A percentile compares a stretch with the other conserved stretches of the same genome.
phyloP scores from a whole-genome alignment of 345 rosid species.

The Eucalyptus lansdowneana region DNA sequence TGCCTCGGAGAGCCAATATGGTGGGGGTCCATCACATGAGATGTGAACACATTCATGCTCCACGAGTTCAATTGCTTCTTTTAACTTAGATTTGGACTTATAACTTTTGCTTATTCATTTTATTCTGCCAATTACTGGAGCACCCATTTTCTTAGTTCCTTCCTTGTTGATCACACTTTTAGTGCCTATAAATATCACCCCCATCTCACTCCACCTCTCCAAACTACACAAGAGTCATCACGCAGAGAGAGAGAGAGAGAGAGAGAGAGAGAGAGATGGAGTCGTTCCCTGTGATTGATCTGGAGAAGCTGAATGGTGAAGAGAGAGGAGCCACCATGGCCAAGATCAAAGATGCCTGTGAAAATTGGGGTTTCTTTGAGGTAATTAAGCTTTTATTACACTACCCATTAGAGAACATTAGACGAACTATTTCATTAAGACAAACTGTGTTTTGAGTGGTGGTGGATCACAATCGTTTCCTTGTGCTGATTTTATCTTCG shows the following conservation, averaged over 20 bases:
- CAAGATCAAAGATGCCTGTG: conserved; percentile 60
- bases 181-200: conserved; percentile 38
- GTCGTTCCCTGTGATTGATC: conserved; percentile 53
- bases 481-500: not conserved
- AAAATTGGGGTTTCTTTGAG: conserved; percentile 87
- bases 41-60: not conserved
- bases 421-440: not conserved
- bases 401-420: not conserved
- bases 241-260: not conserved
- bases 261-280: conserved; percentile 21
- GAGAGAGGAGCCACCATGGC: conserved; percentile 48
- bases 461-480: not conserved
- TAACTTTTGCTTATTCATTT: not conserved
- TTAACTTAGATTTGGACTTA: not conserved
- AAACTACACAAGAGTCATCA: not conserved
- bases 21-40: not conserved
- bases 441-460: not conserved
- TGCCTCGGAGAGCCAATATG: not conserved
- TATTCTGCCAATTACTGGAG: not conserved
- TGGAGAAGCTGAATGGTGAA: conserved; percentile 47
- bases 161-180: not conserved
- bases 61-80: not conserved
- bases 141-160: not conserved
- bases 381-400: conserved; percentile 1
- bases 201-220: conserved; percentile 3